A percentile compares a stretch with the other conserved stretches of the same genome.
phyloP scores from a whole-genome alignment of 805 yeast species.

The Saccharomyces kudriavzevii region DNA sequence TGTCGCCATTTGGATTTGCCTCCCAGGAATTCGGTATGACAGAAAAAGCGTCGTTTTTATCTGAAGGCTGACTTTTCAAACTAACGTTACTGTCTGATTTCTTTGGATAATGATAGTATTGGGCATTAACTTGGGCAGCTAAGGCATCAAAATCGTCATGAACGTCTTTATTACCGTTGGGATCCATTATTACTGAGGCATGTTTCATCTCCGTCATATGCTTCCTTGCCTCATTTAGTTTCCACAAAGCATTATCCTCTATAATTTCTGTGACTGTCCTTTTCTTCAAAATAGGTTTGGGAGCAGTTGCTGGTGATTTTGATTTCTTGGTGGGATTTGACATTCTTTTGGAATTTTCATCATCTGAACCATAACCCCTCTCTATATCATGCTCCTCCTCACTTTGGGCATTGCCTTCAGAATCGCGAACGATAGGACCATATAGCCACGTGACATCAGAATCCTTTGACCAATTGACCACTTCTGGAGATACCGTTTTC shows the following conservation, averaged over 20 bases:
- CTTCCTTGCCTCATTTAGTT: constrained; percentile 48
- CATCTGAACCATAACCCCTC: constrained; percentile 35
- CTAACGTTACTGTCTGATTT: background rate
- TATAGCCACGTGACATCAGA: constrained; percentile 96
- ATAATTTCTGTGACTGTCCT: constrained; percentile 75
- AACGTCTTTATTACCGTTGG: constrained; percentile 15
- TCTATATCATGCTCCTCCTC: constrained; percentile 11
- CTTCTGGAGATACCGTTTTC: constrained; percentile 80
- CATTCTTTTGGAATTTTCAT: constrained; percentile 30
- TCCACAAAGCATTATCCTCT: constrained; percentile 32
- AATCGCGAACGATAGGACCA: constrained; percentile 55
- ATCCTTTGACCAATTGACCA: constrained; percentile 93
- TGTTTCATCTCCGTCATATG: constrained; percentile 37
- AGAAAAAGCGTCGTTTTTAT: background rate
- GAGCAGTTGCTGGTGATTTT: constrained; percentile 19
- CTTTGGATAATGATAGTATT: constrained; percentile 15
- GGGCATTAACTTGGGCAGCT: constrained; percentile 33
- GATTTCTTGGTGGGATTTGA: constrained; percentile 8
- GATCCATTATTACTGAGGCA: constrained; percentile 20
- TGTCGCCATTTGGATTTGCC: background rate
- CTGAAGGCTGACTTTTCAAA: background rate
- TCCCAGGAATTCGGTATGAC: background rate
- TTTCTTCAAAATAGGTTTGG: constrained; percentile 84
- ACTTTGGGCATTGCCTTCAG: constrained; percentile 6
- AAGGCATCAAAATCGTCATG: constrained; percentile 30